Evolutionary conservation across 768 basidiomycete species (phyloP).

Genomic region (Lentinula raphanica): DNA sequence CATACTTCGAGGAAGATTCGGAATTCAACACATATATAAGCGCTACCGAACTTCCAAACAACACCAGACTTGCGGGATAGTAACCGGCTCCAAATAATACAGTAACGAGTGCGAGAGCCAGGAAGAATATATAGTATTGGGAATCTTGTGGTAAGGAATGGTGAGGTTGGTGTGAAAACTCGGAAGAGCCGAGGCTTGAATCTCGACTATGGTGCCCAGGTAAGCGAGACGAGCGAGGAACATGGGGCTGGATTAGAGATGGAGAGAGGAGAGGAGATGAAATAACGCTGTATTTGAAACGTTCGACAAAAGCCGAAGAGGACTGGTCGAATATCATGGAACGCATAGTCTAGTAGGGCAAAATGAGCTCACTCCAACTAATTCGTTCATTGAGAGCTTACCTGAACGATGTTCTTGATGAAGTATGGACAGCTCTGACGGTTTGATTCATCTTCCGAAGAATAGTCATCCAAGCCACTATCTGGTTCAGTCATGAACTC

Average conservation of each 20-base stretch:
- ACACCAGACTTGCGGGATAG: slow-evolving; percentile 34
- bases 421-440: slow-evolving; percentile 30
- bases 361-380: no score
- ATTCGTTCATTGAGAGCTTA: no score
- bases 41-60: slow-evolving; percentile 33
- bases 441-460: slow-evolving; percentile 22
- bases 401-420: slow-evolving; percentile 33
- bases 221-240: slow-evolving; percentile 27
- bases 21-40: slow-evolving; percentile 27
- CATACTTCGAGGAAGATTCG: slow-evolving; percentile 29
- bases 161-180: slow-evolving; percentile 16
- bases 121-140: slow-evolving; percentile 35
- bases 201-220: slow-evolving; percentile 48
- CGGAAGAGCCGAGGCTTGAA: slow-evolving; percentile 30
- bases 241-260: slow-evolving; percentile 39
- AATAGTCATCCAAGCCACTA: slow-evolving; percentile 25
- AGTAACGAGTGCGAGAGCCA: slow-evolving; percentile 32
- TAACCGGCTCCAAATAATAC: slow-evolving; percentile 40
- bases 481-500: slow-evolving; percentile 33
- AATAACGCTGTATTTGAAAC: slow-evolving; percentile 80
- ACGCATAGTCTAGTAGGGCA: slow-evolving; percentile 5
- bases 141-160: slow-evolving; percentile 26
- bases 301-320: slow-evolving; percentile 58
- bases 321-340: slow-evolving; percentile 22
- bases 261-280: slow-evolving; percentile 72